A percentile compares a stretch with the other conserved stretches of the same genome.
Conservation (phyloP, 345 rosid species). For the Gossypium herbaceum region DNA sequence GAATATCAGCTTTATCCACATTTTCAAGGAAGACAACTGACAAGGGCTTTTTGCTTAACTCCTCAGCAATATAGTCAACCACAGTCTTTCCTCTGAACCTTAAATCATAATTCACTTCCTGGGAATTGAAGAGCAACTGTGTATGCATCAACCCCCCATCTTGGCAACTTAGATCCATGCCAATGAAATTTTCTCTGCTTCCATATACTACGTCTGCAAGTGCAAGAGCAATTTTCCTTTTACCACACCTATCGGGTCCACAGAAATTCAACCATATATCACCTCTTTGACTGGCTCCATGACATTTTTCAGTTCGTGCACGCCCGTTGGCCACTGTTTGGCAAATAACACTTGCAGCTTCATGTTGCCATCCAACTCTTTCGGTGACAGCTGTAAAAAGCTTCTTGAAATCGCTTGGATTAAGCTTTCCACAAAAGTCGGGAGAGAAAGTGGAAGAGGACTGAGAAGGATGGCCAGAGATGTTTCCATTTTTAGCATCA, state of each 20-base stretch:
- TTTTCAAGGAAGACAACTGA: slow-evolving; percentile 73
- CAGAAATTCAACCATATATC: slow-evolving; percentile 66
- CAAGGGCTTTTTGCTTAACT: slow-evolving; percentile 52
- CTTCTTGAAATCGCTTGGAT: slow-evolving; percentile 40
- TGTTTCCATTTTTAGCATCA: slow-evolving; percentile 20
- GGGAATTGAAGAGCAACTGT: not conserved
- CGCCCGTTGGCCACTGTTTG: slow-evolving; percentile 27
- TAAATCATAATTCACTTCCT: slow-evolving; percentile 27
- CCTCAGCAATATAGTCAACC: slow-evolving; percentile 60
- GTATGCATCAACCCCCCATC: slow-evolving; percentile 14
- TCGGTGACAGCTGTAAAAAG: slow-evolving; percentile 45
- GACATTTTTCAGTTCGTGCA: slow-evolving; percentile 21
- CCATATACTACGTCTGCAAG: slow-evolving; percentile 56
- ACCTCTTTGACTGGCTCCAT: slow-evolving; percentile 32
- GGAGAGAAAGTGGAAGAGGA: slow-evolving; percentile 39
- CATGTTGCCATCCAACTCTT: slow-evolving; percentile 58
- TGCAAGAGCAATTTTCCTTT: slow-evolving; percentile 50
- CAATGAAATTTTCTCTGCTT: slow-evolving; percentile 48
- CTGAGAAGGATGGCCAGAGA: slow-evolving; percentile 26
- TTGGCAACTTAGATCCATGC: slow-evolving; percentile 45
- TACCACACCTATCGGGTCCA: slow-evolving; percentile 53
- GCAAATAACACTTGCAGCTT: slow-evolving; percentile 52
- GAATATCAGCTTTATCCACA: slow-evolving; percentile 63
- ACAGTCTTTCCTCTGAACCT: slow-evolving; percentile 60
- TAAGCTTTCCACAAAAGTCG: slow-evolving; percentile 26